Evolutionary conservation across 306 rosid genomes (phyloP).

Genomic region (Mimosa pudica): DNA sequence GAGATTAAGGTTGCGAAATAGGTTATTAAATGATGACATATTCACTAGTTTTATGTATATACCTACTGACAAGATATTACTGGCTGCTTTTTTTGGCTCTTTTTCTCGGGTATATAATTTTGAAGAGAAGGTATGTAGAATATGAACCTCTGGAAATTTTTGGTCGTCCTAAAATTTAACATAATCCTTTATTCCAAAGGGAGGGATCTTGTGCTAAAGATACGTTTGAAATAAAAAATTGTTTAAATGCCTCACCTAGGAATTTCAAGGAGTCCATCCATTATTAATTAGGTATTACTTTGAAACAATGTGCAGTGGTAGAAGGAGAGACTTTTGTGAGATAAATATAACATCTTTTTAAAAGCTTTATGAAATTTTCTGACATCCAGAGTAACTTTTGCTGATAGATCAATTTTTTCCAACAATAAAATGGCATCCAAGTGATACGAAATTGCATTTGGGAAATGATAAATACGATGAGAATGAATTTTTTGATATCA

Average conservation of each 20-base stretch:
- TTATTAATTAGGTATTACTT: background rate
- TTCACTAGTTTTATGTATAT: constrained; percentile 7
- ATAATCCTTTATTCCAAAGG: background rate
- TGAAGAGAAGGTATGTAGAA: background rate
- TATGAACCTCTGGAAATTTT: background rate
- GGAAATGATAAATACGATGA: background rate
- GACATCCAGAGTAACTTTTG: background rate
- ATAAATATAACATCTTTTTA: background rate
- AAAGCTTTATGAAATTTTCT: background rate
- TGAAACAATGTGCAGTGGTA: background rate
- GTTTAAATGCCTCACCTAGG: background rate
- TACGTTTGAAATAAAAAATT: background rate
- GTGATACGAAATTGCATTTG: background rate
- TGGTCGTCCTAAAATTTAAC: background rate
- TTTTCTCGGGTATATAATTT: background rate
- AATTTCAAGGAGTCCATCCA: background rate
- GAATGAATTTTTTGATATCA: background rate
- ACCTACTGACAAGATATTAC: background rate
- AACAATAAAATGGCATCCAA: background rate
- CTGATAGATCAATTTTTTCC: background rate
- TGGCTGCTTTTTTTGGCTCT: background rate
- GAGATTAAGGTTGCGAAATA: no score
- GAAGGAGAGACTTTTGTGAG: background rate
- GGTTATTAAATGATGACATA: no score
- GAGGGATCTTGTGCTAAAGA: background rate